Conservation (phyloP, 2,329 filamentous ascomycete species). For the Tolypocladium paradoxum region DNA sequence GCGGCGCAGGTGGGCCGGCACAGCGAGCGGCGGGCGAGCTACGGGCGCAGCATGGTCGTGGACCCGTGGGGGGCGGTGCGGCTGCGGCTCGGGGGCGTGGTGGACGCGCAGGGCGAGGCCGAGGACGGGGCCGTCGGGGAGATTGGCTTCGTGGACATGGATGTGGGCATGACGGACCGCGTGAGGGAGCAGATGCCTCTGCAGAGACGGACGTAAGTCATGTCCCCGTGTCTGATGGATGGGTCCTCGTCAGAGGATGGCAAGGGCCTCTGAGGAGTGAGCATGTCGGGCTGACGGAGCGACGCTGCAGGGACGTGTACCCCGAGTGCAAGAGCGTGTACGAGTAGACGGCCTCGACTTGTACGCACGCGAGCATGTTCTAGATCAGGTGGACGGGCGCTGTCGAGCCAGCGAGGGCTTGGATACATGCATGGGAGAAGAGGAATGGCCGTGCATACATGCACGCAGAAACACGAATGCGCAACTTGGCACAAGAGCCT, state of each 20-base stretch:
- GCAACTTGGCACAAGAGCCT: background rate
- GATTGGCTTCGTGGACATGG: conserved; percentile 45
- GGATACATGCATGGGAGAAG: background rate
- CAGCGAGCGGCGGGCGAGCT: conserved; percentile 68
- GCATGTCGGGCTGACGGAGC: background rate
- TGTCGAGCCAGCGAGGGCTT: background rate
- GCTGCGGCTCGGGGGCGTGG: conserved; percentile 50
- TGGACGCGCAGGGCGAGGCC: conserved; percentile 26
- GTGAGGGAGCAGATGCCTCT: conserved; percentile 43
- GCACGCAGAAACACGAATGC: background rate
- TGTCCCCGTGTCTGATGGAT: background rate
- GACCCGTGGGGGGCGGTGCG: conserved; percentile 78
- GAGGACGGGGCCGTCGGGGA: conserved; percentile 31
- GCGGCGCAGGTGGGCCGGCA: conserved; percentile 67
- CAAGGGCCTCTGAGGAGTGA: background rate
- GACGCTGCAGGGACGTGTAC: conserved; percentile 1
- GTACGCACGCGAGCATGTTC: background rate
- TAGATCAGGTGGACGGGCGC: background rate
- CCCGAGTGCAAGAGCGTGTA: background rate
- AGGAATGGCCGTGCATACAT: background rate
- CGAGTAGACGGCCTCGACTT: background rate
- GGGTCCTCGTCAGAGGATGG: background rate
- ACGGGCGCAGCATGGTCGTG: conserved; percentile 76
- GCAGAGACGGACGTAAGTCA: conserved; percentile 36
- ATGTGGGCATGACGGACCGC: conserved; percentile 33